These are phyloP conservation scores for Penicillium pancosmium DNA, from an alignment of 495 filamentous ascomycete species.

Conservation along the genomic window DNA sequence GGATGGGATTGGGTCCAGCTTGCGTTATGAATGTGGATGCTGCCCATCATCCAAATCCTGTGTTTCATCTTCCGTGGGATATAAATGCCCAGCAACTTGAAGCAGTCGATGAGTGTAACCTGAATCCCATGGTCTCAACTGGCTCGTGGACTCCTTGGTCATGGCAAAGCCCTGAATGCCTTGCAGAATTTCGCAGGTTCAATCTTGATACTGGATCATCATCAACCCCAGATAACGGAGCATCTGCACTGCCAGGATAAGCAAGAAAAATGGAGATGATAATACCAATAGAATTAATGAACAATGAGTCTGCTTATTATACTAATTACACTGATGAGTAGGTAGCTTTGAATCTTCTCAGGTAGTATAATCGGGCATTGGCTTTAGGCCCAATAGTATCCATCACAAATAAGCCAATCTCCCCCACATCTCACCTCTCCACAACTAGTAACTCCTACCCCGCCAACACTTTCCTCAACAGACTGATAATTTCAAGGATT, in stretches of 20 bases:
- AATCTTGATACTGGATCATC: neutral
- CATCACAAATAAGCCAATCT: neutral
- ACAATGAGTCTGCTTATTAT: neutral
- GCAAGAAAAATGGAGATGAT: neutral
- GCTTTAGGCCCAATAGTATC: neutral
- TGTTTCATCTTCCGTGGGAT: conserved; percentile 5
- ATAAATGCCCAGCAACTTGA: neutral
- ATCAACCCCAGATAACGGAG: neutral
- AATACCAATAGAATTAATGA: neutral
- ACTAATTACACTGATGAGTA: no score
- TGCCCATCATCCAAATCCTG: neutral
- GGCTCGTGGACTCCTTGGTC: conserved; percentile 16
- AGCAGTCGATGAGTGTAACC: neutral
- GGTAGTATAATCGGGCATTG: neutral
- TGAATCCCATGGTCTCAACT: neutral
- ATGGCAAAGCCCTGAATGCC: conserved; percentile 24
- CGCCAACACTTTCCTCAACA: neutral
- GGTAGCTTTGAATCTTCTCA: no score
- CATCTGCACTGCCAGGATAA: neutral
- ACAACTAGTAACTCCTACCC: neutral
- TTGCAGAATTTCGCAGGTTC: conserved; percentile 16
- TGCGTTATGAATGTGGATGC: conserved; percentile 5
- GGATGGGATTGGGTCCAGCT: conserved; percentile 15
- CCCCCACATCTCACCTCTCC: neutral
- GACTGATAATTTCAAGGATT: neutral